These are phyloP conservation scores for Paramecium pentaurelia DNA, from an alignment of 73 alveolate genomes.

Conservation along the genomic window DNA sequence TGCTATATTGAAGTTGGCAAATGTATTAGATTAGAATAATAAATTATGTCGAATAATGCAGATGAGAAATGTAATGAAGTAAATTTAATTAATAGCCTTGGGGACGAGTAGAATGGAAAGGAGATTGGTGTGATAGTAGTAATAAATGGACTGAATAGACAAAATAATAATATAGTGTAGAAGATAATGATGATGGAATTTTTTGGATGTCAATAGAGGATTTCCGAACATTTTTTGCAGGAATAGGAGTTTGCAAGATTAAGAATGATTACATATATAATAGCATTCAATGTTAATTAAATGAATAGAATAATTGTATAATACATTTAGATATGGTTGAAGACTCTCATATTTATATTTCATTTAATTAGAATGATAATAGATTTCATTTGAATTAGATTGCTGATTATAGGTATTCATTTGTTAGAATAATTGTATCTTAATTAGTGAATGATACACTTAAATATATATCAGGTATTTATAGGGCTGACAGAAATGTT, in stretches of 20 bases:
- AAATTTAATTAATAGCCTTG: slow-evolving; percentile 52
- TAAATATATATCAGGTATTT: not conserved
- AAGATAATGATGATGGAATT: slow-evolving; percentile 80
- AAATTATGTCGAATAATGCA: slow-evolving; percentile 64
- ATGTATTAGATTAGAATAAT: slow-evolving; percentile 66
- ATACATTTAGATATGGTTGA: slow-evolving; percentile 1
- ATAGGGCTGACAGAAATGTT: slow-evolving; percentile 39
- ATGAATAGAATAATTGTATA: not conserved
- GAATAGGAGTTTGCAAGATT: slow-evolving; percentile 52
- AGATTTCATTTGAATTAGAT: not conserved
- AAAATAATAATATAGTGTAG: slow-evolving; percentile 59
- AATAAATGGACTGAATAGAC: slow-evolving; percentile 73
- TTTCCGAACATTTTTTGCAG: slow-evolving; percentile 74
- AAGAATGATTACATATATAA: slow-evolving; percentile 27
- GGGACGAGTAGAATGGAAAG: slow-evolving; percentile 91
- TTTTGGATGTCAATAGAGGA: slow-evolving; percentile 91
- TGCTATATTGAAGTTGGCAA: slow-evolving; percentile 71
- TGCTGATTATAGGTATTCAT: not conserved
- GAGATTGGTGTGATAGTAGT: slow-evolving; percentile 88
- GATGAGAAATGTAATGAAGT: slow-evolving; percentile 65
- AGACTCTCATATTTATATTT: slow-evolving; percentile 42
- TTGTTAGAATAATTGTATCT: slow-evolving; percentile 37
- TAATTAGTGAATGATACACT: not conserved
- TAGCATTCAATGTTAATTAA: slow-evolving; percentile 15
- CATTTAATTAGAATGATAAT: slow-evolving; percentile 47